phyloP scores from a whole-genome alignment of 2,329 filamentous ascomycete genomes.

The Hypomyces rosellus region DNA sequence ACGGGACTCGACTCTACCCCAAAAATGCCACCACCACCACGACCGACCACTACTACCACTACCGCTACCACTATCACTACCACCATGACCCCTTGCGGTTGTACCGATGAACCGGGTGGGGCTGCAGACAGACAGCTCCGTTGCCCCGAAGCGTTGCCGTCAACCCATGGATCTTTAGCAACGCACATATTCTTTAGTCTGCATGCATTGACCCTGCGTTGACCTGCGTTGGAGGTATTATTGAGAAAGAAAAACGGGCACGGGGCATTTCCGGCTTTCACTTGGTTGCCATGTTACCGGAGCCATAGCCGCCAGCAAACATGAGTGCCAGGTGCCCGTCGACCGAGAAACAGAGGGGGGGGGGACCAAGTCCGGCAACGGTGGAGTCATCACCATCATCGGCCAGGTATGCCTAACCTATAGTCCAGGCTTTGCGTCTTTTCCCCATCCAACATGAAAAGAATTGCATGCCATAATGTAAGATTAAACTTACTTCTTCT shows the following conservation, averaged over 20 bases:
- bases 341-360: slow-evolving; percentile 1
- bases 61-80: neutral
- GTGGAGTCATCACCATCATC: too few relatives aligned
- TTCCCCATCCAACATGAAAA: too few relatives aligned
- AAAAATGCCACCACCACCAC: too few relatives aligned
- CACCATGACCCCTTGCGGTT: neutral
- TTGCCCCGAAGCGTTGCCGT: slow-evolving; percentile 10
- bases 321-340: slow-evolving; percentile 2
- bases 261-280: neutral
- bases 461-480: too few relatives aligned
- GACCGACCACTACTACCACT: neutral
- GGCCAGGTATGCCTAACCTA: too few relatives aligned
- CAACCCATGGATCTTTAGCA: neutral
- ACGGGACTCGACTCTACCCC: too few relatives aligned
- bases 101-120: slow-evolving; percentile 8
- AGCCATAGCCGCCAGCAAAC: neutral
- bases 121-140: slow-evolving; percentile 6
- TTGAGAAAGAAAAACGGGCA: neutral
- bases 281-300: slow-evolving; percentile 8
- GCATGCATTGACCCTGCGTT: neutral
- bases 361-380: too few relatives aligned
- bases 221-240: neutral
- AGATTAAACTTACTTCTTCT: too few relatives aligned
- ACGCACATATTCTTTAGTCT: too few relatives aligned
- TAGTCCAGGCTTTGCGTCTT: too few relatives aligned